Percentiles rank a stretch among this genome's conserved stretches.
These are phyloP conservation scores for Karstenula rhodostoma DNA, from an alignment of 2,329 filamentous ascomycete genomes.

Conservation along the genomic window DNA sequence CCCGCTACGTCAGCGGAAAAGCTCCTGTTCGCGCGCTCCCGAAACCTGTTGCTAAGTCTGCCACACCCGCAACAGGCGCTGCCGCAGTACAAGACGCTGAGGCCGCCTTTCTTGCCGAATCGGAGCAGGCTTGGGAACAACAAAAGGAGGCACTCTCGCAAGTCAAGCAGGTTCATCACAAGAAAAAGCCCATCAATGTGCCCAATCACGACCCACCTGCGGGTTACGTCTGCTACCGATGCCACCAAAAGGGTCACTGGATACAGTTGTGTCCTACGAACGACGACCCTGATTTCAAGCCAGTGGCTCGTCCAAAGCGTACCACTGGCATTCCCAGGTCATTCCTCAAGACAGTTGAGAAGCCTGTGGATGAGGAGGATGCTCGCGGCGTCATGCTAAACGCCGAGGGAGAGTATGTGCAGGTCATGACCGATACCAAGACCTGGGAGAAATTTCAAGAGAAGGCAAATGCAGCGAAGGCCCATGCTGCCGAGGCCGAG, in stretches of 20 bases:
- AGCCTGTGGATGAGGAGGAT: slow-evolving; percentile 84
- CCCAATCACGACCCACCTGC: slow-evolving; percentile 93
- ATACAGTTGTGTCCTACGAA: slow-evolving; percentile 99
- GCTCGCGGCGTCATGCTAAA: slow-evolving; percentile 96
- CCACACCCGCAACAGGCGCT: slow-evolving; percentile 61
- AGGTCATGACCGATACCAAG: slow-evolving; percentile 93
- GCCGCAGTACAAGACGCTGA: slow-evolving; percentile 89
- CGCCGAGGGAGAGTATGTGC: slow-evolving; percentile 95
- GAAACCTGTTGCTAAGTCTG: slow-evolving; percentile 72
- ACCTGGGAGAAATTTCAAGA: slow-evolving; percentile 98
- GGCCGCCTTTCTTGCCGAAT: slow-evolving; percentile 88
- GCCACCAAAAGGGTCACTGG: slow-evolving; percentile 98
- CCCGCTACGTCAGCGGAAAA: slow-evolving; percentile 94
- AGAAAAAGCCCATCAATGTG: slow-evolving; percentile 73
- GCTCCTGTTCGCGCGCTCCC: slow-evolving; percentile 85
- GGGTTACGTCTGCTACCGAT: slow-evolving; percentile 95
- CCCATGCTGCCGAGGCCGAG: slow-evolving; percentile 78
- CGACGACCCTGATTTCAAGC: slow-evolving; percentile 94
- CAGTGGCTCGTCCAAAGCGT: slow-evolving; percentile 89
- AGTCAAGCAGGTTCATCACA: slow-evolving; percentile 56
- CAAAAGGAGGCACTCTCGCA: slow-evolving; percentile 93
- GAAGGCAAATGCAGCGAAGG: slow-evolving; percentile 85
- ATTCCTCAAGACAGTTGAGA: slow-evolving; percentile 94
- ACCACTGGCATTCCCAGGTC: slow-evolving; percentile 97
- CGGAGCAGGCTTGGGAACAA: slow-evolving; percentile 89